phyloP scores from a whole-genome alignment of 805 yeast genomes.

The Kodamaea leandrae region DNA sequence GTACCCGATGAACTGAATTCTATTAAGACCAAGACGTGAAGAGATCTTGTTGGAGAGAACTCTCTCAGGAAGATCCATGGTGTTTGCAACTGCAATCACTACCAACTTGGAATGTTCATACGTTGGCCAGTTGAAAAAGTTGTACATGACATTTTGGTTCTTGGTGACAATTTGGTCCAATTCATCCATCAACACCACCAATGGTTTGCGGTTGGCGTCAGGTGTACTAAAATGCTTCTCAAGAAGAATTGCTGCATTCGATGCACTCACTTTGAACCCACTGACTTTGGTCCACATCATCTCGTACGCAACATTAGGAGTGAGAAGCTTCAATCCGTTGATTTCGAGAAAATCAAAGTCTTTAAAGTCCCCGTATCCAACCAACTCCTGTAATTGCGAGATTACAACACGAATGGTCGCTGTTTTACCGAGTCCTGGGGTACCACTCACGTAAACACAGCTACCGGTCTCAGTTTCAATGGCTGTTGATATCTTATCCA shows the following conservation, averaged over 20 bases:
- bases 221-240: slow-evolving; percentile 59
- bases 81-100: slow-evolving; percentile 92
- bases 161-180: slow-evolving; percentile 86
- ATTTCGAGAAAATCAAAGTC: slow-evolving; percentile 77
- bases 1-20: slow-evolving; percentile 88
- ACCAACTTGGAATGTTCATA: slow-evolving; percentile 73
- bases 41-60: slow-evolving; percentile 83
- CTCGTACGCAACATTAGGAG: slow-evolving; percentile 82
- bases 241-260: slow-evolving; percentile 62
- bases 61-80: slow-evolving; percentile 96
- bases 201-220: slow-evolving; percentile 43
- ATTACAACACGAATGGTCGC: slow-evolving; percentile 89
- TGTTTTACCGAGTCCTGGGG: slow-evolving; percentile 98
- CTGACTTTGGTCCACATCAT: slow-evolving; percentile 74
- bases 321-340: slow-evolving; percentile 81
- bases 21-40: slow-evolving; percentile 82
- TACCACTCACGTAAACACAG: slow-evolving; percentile 89
- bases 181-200: slow-evolving; percentile 85
- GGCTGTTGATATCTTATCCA: slow-evolving; percentile 66
- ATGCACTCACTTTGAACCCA: slow-evolving; percentile 53
- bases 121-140: slow-evolving; percentile 97
- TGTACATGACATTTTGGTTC: slow-evolving; percentile 85
- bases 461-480: slow-evolving; percentile 71
- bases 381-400: slow-evolving; percentile 51
- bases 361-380: slow-evolving; percentile 24